Evolutionary conservation across 805 yeast species (phyloP).

Genomic region (Sugiyamaella marilandica): DNA sequence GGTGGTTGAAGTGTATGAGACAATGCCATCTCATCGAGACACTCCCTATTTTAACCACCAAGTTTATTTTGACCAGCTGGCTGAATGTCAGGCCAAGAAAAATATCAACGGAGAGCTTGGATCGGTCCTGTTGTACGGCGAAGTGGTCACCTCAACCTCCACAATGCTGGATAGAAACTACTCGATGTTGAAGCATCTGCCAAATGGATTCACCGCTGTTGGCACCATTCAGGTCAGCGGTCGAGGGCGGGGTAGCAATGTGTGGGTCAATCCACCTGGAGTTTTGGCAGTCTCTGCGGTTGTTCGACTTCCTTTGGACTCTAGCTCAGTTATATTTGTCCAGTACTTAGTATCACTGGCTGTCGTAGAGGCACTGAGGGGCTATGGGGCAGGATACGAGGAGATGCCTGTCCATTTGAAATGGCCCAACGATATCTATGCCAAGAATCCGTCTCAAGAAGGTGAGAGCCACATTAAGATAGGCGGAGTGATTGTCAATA

Average conservation of each 20-base stretch:
- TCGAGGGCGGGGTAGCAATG: constrained; percentile 90
- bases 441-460: constrained; percentile 49
- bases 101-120: constrained; percentile 43
- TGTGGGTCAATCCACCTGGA: constrained; percentile 94
- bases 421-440: constrained; percentile 96
- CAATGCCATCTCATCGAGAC: constrained; percentile 45
- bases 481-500: constrained; percentile 80
- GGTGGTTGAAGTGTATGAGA: constrained; percentile 47
- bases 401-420: constrained; percentile 76
- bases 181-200: constrained; percentile 50
- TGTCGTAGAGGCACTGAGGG: constrained; percentile 65
- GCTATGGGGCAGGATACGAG: constrained; percentile 61
- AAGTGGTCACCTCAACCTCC: constrained; percentile 85
- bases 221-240: constrained; percentile 89
- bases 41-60: constrained; percentile 73
- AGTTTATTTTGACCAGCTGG: constrained; percentile 47
- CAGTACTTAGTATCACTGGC: constrained; percentile 87
- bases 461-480: constrained; percentile 54
- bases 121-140: constrained; percentile 65
- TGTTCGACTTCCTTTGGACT: constrained; percentile 48
- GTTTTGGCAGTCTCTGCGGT: constrained; percentile 78
- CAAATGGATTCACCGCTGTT: constrained; percentile 61
- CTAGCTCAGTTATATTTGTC: constrained; percentile 62
- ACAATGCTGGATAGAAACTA: constrained; percentile 72
- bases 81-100: constrained; percentile 24